phyloP scores from a whole-genome alignment of 345 rosid species.

The Psidium guajava region DNA sequence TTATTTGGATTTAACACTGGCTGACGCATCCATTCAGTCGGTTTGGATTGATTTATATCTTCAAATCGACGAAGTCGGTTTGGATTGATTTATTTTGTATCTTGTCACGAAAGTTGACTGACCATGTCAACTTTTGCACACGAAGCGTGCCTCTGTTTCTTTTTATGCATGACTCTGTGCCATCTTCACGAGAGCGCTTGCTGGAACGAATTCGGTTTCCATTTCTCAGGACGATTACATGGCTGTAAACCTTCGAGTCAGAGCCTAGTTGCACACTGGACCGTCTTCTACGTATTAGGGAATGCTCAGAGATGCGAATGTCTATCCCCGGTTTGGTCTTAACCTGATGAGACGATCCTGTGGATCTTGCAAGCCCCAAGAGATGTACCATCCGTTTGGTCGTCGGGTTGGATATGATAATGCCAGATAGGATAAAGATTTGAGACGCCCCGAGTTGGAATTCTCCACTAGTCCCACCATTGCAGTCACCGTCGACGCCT shows the following conservation, averaged over 20 bases:
- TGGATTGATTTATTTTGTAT: too few relatives aligned
- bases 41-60: too few relatives aligned
- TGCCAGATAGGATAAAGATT: too few relatives aligned
- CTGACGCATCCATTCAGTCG: not conserved
- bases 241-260: conserved; percentile 17
- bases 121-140: not conserved
- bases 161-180: conserved; percentile 5
- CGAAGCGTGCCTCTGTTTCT: not conserved
- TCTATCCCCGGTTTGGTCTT: conserved; percentile 17
- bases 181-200: conserved; percentile 27
- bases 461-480: too few relatives aligned
- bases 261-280: conserved; percentile 23
- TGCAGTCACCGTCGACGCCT: too few relatives aligned
- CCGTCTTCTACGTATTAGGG: conserved; percentile 23
- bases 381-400: conserved; percentile 19
- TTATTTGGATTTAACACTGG: not conserved
- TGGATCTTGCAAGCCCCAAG: conserved; percentile 32
- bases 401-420: too few relatives aligned
- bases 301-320: conserved; percentile 16
- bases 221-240: conserved; percentile 24
- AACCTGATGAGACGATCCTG: conserved; percentile 1
- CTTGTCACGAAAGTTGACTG: not conserved
- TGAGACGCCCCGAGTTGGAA: too few relatives aligned
- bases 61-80: too few relatives aligned
- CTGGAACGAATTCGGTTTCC: conserved; percentile 19